A percentile compares a stretch with the other conserved stretches of the same genome.
Evolutionary conservation across 768 basidiomycete genomes (phyloP).

Genomic region (Thelephora ganbajun): DNA sequence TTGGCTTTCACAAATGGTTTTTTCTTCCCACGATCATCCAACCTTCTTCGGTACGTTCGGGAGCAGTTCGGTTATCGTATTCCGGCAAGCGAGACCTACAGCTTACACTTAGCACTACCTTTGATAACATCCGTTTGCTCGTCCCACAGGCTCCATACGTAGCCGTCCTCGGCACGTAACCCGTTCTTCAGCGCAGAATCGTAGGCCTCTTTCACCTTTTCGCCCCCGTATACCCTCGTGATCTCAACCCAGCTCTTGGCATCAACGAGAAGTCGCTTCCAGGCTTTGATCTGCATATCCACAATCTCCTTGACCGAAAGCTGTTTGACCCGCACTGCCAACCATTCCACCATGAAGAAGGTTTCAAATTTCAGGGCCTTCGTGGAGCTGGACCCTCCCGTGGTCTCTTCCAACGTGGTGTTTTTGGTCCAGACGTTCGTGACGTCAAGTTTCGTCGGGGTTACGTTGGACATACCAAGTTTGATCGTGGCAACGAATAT

Average conservation of each 20-base stretch:
- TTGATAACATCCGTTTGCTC: neutral
- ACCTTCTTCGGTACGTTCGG: too few species aligned
- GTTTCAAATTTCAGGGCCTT: conserved; percentile 21
- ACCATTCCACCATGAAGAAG: conserved; percentile 65
- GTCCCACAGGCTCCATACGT: conserved; percentile 61
- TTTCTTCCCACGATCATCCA: too few species aligned
- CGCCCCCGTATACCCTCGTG: conserved; percentile 31
- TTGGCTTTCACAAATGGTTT: too few species aligned
- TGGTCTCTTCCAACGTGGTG: conserved; percentile 13
- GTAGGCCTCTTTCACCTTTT: conserved; percentile 35
- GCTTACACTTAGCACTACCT: neutral
- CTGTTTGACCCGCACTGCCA: conserved; percentile 36
- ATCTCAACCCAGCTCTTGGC: conserved; percentile 41
- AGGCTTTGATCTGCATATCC: conserved; percentile 36
- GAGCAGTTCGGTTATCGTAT: too few species aligned
- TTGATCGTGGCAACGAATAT: conserved; percentile 28
- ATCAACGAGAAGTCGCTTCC: conserved; percentile 46
- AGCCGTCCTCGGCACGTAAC: conserved; percentile 39
- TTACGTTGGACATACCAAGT: conserved; percentile 44
- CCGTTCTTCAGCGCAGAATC: conserved; percentile 28
- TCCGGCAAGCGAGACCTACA: neutral
- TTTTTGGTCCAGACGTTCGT: conserved; percentile 26
- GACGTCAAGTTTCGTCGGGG: conserved; percentile 26
- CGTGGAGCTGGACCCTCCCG: neutral
- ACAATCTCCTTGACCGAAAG: conserved; percentile 33